Percentiles rank a stretch among this genome's conserved stretches.
Evolutionary conservation across 306 rosid species (phyloP).

Genomic region (Cicer judaicum): DNA sequence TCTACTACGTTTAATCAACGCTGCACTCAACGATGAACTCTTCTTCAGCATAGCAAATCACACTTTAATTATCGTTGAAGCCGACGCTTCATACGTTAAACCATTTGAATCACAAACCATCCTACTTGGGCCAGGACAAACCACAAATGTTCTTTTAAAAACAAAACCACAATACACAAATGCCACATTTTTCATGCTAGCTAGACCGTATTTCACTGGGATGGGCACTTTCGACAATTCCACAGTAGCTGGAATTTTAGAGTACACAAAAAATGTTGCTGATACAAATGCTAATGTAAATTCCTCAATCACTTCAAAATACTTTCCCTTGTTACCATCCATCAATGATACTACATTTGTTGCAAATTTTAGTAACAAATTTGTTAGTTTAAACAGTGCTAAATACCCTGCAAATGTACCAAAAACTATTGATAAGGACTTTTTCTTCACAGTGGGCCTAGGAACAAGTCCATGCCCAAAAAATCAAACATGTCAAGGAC

Average conservation of each 20-base stretch:
- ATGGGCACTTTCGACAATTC: slow-evolving; percentile 73
- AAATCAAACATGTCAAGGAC: slow-evolving; percentile 79
- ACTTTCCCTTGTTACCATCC: slow-evolving; percentile 40
- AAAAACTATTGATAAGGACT: slow-evolving; percentile 49
- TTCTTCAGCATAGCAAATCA: slow-evolving; percentile 83
- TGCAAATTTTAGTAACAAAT: slow-evolving; percentile 51
- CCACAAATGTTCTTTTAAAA: slow-evolving; percentile 62
- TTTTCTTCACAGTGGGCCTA: slow-evolving; percentile 69
- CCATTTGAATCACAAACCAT: slow-evolving; percentile 57
- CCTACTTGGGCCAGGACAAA: slow-evolving; percentile 69
- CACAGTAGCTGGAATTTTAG: slow-evolving; percentile 70
- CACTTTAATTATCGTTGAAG: slow-evolving; percentile 63
- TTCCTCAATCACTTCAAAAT: too few relatives aligned
- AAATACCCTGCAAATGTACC: slow-evolving; percentile 74
- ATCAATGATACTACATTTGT: slow-evolving; percentile 62
- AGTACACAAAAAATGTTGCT: slow-evolving; percentile 43
- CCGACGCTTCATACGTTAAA: slow-evolving; percentile 69
- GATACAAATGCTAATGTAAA: too few relatives aligned
- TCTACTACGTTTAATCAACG: slow-evolving; percentile 74
- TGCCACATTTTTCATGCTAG: slow-evolving; percentile 65
- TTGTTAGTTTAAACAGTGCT: slow-evolving; percentile 58
- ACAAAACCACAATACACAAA: slow-evolving; percentile 58
- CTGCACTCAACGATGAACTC: slow-evolving; percentile 83
- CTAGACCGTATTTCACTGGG: slow-evolving; percentile 77
- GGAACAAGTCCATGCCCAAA: slow-evolving; percentile 70